Base-by-base conservation (phyloP, 768 basidiomycete genomes). In the Lepiota brunneoincarnata region DNA sequence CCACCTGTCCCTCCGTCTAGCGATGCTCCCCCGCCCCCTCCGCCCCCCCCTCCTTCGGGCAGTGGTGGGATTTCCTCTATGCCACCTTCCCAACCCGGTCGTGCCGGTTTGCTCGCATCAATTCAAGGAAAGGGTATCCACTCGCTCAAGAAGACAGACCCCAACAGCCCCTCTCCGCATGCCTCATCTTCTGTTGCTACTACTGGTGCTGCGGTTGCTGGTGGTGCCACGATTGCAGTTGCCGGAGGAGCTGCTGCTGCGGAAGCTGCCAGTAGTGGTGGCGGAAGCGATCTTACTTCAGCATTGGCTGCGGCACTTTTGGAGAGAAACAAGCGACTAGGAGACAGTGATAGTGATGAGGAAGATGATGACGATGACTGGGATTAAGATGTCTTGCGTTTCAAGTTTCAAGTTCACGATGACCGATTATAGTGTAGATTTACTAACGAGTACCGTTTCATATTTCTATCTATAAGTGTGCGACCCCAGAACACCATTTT, bases 321-420 rank as follows among this genome's bases (percentile, higher is more conserved):
- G 61, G 83, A 87, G 66, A 73, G 94, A 60, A 96, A 91, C 66
- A 92, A 89, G 73, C 87, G 90, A 63, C 72, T 96, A 60, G 93
- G 89, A 2, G 91, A 93, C 60, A 90, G 88, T 62, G 89, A 91
- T 60, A 87, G 89, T 46, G 87, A 88, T 18, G 88, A 89, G 4
- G 86, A 86, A 0, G 86, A 87, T 20, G 84, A 86, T 31, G 86
- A 86, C 38, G 84, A 84, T 54, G 88, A 87, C 65, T 80, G 77
- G 73, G 78, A 76, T 62, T 75, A 66, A 54, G 21, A 2, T 41
- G 17, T 24, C 21, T 34, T 3, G 18, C 3, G 40, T 17, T 35
- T 24, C 9, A 31, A 44, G 40, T 15, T 26, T 45, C 5, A 9
- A 28, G 35, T 40, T 42, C 23, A 17, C 20, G 3, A 23, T 26